Conservation (phyloP, 169 alveolate genomes). For the Eimeria praecox region DNA sequence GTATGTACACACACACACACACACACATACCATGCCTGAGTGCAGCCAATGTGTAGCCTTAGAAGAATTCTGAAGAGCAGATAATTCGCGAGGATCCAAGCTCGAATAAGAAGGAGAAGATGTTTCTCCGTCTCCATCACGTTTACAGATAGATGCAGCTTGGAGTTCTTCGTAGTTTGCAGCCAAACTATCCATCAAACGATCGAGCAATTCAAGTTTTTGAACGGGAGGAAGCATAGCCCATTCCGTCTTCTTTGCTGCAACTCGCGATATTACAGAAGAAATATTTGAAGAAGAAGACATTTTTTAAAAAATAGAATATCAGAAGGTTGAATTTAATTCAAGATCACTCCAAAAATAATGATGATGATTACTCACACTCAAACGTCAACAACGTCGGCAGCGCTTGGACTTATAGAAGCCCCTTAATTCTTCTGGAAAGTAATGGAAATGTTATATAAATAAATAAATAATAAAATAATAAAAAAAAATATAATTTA, state of each 20-base stretch:
- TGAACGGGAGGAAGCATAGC: conserved; percentile 11
- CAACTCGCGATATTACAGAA: conserved; percentile 41
- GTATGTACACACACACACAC: too few relatives aligned
- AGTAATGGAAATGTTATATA: too few relatives aligned
- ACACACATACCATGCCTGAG: conserved; percentile 70
- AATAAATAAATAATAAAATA: too few relatives aligned
- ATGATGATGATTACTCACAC: background rate
- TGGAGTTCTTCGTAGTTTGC: conserved; percentile 44
- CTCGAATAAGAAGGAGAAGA: background rate
- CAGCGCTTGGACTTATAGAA: background rate
- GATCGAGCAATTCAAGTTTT: conserved; percentile 51
- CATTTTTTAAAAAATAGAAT: background rate
- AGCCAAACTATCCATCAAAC: conserved; percentile 42
- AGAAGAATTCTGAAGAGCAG: conserved; percentile 13
- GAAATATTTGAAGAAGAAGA: background rate
- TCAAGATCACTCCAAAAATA: background rate
- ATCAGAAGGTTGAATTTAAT: background rate
- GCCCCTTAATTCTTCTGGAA: background rate
- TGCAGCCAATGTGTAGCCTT: conserved; percentile 67
- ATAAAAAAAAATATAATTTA: too few relatives aligned
- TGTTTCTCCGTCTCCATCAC: conserved; percentile 45
- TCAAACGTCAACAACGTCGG: background rate
- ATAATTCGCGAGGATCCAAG: background rate
- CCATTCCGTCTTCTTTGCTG: conserved; percentile 74
- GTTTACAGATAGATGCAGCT: conserved; percentile 49